Percentiles rank a stretch among this genome's conserved stretches.
These are phyloP conservation scores for Fagopyrum esculentum DNA, from an alignment of 148 eudicot species.

Conservation along the genomic window DNA sequence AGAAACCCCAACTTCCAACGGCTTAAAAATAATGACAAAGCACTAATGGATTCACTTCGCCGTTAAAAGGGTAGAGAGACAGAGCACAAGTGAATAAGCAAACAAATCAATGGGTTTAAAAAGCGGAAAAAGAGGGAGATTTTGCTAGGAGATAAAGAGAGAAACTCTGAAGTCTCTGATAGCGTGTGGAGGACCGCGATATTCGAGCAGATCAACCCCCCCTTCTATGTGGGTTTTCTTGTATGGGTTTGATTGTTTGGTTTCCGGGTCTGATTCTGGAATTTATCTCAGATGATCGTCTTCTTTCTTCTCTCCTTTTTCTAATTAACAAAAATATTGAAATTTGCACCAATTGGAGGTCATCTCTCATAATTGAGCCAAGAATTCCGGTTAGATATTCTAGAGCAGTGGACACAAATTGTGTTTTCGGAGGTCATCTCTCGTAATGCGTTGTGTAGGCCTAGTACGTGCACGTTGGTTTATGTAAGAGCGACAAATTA, in stretches of 20 bases:
- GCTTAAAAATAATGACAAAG: background rate
- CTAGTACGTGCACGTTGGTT: too few relatives aligned
- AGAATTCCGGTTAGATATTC: too few relatives aligned
- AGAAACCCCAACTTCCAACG: background rate
- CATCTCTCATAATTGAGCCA: background rate
- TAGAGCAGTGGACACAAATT: too few relatives aligned
- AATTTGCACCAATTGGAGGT: background rate
- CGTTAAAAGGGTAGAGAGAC: background rate
- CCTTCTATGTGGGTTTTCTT: background rate
- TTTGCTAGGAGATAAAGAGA: background rate
- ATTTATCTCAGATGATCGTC: background rate
- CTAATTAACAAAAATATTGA: background rate
- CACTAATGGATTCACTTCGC: background rate
- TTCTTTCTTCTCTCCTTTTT: too few relatives aligned
- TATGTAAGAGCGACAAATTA: too few relatives aligned
- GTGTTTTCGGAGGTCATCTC: too few relatives aligned
- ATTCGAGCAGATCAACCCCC: background rate
- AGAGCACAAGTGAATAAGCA: background rate
- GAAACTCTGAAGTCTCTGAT: background rate
- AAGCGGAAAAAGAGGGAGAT: conserved; percentile 7
- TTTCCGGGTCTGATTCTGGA: background rate
- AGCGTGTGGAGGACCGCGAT: conserved; percentile 4
- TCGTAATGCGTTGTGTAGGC: too few relatives aligned
- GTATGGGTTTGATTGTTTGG: background rate
- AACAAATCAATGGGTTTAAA: background rate